Conservation (phyloP, 345 rosid species). For the Viola odorata region DNA sequence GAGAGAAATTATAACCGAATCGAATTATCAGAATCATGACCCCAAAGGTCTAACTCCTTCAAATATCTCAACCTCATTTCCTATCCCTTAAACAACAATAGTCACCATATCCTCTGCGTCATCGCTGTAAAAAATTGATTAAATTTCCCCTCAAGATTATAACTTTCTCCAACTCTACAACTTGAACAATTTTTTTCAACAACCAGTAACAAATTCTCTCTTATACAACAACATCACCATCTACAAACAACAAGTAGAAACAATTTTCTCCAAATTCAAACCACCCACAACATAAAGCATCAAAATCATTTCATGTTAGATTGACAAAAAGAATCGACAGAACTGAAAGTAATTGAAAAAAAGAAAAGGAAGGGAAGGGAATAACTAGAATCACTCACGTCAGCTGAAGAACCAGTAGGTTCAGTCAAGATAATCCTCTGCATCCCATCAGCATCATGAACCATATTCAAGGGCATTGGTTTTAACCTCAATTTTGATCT, state of each 20-base stretch:
- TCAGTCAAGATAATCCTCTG: conserved; percentile 68
- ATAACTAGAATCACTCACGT: conserved; percentile 30
- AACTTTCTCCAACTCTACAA: too few species aligned
- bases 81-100: too few species aligned
- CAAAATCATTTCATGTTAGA: neutral
- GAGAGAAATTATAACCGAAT: too few species aligned
- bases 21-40: too few species aligned
- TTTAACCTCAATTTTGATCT: conserved; percentile 36
- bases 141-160: too few species aligned
- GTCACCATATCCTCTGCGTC: too few species aligned
- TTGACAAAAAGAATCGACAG: neutral
- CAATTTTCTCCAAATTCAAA: neutral
- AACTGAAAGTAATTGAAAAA: neutral
- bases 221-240: neutral
- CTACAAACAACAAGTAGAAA: neutral
- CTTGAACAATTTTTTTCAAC: neutral
- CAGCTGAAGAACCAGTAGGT: conserved; percentile 77
- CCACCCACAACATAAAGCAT: neutral
- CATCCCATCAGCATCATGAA: conserved; percentile 54
- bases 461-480: conserved; percentile 64
- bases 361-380: neutral
- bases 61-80: too few species aligned
- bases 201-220: neutral
- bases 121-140: too few species aligned
- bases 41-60: too few species aligned